These are phyloP conservation scores for Coemansia sp. DNA, from an alignment of 192 early-diverging fungal genomes.

Conservation along the genomic window DNA sequence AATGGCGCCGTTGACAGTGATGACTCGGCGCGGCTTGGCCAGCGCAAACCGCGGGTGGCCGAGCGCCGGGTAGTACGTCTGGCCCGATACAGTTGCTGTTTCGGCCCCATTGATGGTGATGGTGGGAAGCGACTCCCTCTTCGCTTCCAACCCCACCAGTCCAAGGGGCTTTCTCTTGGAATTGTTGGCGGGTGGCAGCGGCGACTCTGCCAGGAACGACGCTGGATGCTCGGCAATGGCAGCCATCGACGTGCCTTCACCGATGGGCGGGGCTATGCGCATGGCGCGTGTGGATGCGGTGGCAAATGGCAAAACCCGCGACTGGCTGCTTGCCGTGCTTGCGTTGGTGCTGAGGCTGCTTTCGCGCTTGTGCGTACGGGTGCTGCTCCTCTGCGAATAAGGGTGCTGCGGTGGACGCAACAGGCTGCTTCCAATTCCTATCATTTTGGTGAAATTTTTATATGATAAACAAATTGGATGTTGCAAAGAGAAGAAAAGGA, in stretches of 20 bases:
- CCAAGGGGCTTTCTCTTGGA: background rate
- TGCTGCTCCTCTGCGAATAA: background rate
- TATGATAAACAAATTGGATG: background rate
- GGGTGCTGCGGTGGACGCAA: constrained; percentile 1
- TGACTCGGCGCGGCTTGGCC: constrained; percentile 39
- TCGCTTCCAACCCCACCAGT: background rate
- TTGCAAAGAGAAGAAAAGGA: background rate
- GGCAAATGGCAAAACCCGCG: constrained; percentile 46
- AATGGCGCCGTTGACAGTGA: constrained; percentile 6
- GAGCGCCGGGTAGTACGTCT: constrained; percentile 17
- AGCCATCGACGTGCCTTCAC: background rate
- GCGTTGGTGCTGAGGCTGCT: constrained; percentile 46
- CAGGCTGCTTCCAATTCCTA: constrained; percentile 3
- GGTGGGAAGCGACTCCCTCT: constrained; percentile 8
- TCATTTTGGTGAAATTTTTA: background rate
- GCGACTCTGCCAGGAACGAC: background rate
- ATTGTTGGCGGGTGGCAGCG: background rate
- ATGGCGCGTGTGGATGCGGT: constrained; percentile 20
- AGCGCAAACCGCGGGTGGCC: constrained; percentile 36
- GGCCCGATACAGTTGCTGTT: constrained; percentile 3
- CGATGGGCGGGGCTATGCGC: constrained; percentile 10
- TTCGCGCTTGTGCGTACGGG: constrained; percentile 27
- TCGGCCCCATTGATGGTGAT: constrained; percentile 17
- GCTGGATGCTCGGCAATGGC: constrained; percentile 17
- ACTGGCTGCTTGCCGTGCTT: constrained; percentile 35